Evolutionary conservation across 2,329 filamentous ascomycete species (phyloP).

Genomic region (Verruconis gallopava): DNA sequence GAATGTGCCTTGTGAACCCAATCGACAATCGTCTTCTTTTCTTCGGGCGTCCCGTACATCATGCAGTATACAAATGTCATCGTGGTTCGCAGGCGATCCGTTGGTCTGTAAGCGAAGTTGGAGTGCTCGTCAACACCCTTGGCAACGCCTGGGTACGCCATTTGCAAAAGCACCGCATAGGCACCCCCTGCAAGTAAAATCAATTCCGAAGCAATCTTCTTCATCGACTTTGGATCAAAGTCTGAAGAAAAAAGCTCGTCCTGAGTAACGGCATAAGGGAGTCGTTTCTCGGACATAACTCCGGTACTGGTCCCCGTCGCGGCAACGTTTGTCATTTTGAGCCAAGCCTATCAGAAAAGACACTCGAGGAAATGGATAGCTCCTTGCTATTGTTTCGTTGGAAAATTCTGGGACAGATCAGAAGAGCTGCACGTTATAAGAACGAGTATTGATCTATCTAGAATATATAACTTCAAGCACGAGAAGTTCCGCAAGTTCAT

Average conservation of each 20-base stretch:
- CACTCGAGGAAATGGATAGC: too few species aligned
- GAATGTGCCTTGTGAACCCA: constrained; percentile 25
- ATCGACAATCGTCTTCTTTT: constrained; percentile 24
- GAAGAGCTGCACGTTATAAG: too few species aligned
- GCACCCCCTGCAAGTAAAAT: constrained; percentile 25
- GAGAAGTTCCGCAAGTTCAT: too few species aligned
- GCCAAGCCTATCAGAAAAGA: too few species aligned
- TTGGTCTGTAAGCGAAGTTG: constrained; percentile 25
- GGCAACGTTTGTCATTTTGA: too few species aligned
- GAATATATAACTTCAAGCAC: too few species aligned
- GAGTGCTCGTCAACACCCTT: constrained; percentile 26
- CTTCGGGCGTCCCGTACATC: constrained; percentile 21
- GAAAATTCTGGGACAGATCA: too few species aligned
- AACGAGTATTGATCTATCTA: too few species aligned
- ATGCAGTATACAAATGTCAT: constrained; percentile 30
- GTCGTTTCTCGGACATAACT: background rate
- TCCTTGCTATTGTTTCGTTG: too few species aligned
- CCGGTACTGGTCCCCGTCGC: background rate
- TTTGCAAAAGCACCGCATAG: constrained; percentile 27
- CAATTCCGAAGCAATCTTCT: constrained; percentile 22
- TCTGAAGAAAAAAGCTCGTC: constrained; percentile 11
- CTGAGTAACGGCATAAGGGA: background rate
- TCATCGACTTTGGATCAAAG: constrained; percentile 20
- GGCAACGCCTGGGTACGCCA: constrained; percentile 28
- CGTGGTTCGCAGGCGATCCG: constrained; percentile 26